phyloP scores from a whole-genome alignment of 2,329 filamentous ascomycete genomes.

The Echinosphaeria canescens region DNA sequence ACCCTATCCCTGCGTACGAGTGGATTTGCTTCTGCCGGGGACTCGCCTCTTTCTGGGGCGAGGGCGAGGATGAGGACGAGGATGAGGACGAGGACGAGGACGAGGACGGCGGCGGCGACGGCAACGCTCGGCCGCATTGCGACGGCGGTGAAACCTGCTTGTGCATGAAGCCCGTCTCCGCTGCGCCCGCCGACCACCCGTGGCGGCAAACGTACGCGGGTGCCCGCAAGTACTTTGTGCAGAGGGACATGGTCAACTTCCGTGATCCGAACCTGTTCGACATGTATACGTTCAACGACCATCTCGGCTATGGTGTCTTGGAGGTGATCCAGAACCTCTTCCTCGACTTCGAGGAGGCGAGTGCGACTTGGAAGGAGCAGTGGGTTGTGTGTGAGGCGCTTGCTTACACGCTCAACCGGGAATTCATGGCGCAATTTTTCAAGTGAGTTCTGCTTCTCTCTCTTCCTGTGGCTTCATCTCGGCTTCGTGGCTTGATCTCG shows the following conservation, averaged over 20 bases:
- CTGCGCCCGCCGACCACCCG: slow-evolving; percentile 12
- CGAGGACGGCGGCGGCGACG: not conserved
- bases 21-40: slow-evolving; percentile 5
- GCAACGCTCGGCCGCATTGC: slow-evolving; percentile 1
- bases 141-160: slow-evolving; percentile 10
- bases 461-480: not conserved
- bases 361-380: slow-evolving; percentile 11
- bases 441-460: slow-evolving; percentile 1
- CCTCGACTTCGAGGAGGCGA: slow-evolving; percentile 12
- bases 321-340: slow-evolving; percentile 20
- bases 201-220: slow-evolving; percentile 12
- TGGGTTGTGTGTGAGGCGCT: slow-evolving; percentile 17
- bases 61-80: slow-evolving; percentile 1
- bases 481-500: not conserved
- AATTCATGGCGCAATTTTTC: slow-evolving; percentile 1
- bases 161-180: slow-evolving; percentile 9
- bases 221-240: slow-evolving; percentile 7
- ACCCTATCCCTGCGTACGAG: slow-evolving; percentile 2
- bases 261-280: slow-evolving; percentile 9
- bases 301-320: slow-evolving; percentile 14
- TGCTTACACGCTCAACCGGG: slow-evolving; percentile 9
- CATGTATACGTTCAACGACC: slow-evolving; percentile 21
- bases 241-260: slow-evolving; percentile 4
- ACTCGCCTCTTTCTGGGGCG: slow-evolving; percentile 3
- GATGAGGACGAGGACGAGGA: slow-evolving; percentile 1